Evolutionary conservation across 225 moss, liverwort and hornwort genomes (phyloP).

Genomic region (Sphagnum tenellum): DNA sequence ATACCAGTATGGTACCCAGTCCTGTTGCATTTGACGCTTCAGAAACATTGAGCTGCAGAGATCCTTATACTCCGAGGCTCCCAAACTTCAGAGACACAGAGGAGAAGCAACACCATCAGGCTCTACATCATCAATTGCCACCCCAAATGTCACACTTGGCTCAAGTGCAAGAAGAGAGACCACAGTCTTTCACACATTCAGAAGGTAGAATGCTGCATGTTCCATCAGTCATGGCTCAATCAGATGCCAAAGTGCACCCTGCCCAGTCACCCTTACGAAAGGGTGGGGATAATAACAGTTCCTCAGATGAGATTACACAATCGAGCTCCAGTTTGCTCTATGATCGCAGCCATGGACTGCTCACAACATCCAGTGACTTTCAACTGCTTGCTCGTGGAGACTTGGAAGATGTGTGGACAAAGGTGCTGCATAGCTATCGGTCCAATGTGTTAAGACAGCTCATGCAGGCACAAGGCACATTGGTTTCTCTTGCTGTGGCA

Average conservation of each 20-base stretch:
- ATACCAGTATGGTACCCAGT: conserved; percentile 42
- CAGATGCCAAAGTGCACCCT: conserved; percentile 9
- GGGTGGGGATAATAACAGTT: too few species aligned
- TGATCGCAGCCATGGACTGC: neutral
- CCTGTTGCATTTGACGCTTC: conserved; percentile 31
- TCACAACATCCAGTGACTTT: conserved; percentile 13
- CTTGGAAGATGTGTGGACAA: conserved; percentile 65
- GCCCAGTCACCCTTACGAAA: conserved; percentile 18
- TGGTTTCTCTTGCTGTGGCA: conserved; percentile 32
- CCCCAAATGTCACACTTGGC: conserved; percentile 18
- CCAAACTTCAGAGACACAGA: conserved; percentile 18
- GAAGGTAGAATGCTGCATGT: neutral
- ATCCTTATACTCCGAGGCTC: conserved; percentile 27
- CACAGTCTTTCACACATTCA: conserved; percentile 2
- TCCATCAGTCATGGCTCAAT: too few species aligned
- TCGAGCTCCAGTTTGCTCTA: too few species aligned
- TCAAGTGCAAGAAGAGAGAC: conserved; percentile 19
- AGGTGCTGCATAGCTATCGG: conserved; percentile 44
- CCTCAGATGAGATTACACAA: too few species aligned
- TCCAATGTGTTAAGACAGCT: conserved; percentile 66
- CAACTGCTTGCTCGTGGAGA: conserved; percentile 37
- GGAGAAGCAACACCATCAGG: conserved; percentile 16
- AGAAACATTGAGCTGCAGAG: conserved; percentile 23
- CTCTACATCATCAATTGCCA: conserved; percentile 2
- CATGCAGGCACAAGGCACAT: conserved; percentile 59